Evolutionary conservation across 2,329 filamentous ascomycete genomes (phyloP).

Genomic region (Beauveria brongniartii): DNA sequence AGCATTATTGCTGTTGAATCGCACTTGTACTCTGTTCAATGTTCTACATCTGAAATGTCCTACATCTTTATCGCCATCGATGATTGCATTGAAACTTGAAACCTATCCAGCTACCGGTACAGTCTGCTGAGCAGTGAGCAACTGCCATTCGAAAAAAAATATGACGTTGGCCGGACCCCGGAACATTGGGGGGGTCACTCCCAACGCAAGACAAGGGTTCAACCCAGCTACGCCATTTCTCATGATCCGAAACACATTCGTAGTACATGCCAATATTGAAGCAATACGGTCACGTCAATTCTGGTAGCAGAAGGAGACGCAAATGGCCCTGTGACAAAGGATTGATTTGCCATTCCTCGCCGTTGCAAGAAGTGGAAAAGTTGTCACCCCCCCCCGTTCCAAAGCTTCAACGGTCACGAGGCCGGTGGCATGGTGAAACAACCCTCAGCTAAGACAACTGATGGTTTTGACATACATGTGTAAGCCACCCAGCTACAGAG

Average conservation of each 20-base stretch:
- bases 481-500: neutral
- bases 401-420: neutral
- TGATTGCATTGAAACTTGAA: too few species aligned
- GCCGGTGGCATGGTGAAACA: constrained; percentile 6
- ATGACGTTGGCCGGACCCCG: neutral
- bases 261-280: neutral
- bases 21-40: neutral
- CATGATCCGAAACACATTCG: neutral
- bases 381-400: neutral
- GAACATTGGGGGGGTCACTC: neutral
- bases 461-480: neutral
- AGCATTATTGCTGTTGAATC: neutral
- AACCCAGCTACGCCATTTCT: neutral
- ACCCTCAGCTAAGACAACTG: neutral
- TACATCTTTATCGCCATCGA: neutral
- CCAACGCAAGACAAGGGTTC: neutral
- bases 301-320: neutral
- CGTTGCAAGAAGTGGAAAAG: neutral
- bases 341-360: neutral
- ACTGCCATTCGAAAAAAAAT: neutral
- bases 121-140: too few species aligned
- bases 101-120: too few species aligned
- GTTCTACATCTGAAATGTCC: neutral
- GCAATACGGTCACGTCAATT: neutral
- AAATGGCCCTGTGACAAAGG: neutral